Evolutionary conservation across 352 stramenopile species (phyloP).

Genomic region (Globisporangium irregulare): DNA sequence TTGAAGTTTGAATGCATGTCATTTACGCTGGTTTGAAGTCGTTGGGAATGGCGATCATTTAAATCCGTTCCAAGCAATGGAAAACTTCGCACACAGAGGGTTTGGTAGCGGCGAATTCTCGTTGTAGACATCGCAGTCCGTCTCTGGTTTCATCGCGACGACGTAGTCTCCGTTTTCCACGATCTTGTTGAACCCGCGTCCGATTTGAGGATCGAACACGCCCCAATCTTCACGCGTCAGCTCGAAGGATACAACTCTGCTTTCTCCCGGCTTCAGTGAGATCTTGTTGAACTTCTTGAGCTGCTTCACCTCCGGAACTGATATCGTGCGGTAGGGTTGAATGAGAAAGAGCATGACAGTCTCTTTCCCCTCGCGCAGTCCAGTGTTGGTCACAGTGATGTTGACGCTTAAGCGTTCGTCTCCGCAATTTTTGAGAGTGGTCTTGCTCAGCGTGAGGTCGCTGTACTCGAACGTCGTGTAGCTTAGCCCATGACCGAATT

Average conservation of each 20-base stretch:
- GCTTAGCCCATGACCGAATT: constrained; percentile 62
- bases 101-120: constrained; percentile 21
- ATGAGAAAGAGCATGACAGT: constrained; percentile 77
- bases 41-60: neutral
- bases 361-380: constrained; percentile 55
- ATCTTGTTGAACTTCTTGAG: constrained; percentile 83
- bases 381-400: constrained; percentile 71
- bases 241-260: constrained; percentile 37
- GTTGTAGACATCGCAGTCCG: constrained; percentile 71
- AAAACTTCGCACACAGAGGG: constrained; percentile 46
- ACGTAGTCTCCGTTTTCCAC: constrained; percentile 70
- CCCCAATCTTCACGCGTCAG: constrained; percentile 58
- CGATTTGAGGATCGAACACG: constrained; percentile 60
- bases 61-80: constrained; percentile 5
- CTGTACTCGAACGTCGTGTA: constrained; percentile 72
- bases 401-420: constrained; percentile 28
- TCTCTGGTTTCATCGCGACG: constrained; percentile 64
- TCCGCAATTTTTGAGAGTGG: constrained; percentile 15
- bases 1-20: neutral
- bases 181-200: constrained; percentile 51
- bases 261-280: constrained; percentile 38
- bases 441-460: constrained; percentile 38
- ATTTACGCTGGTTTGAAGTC: neutral
- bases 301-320: constrained; percentile 77
- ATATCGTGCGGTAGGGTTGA: constrained; percentile 53